These are phyloP conservation scores for Papiliotrema nemorosa DNA, from an alignment of 1,284 basidiomycete genomes.

Conservation along the genomic window DNA sequence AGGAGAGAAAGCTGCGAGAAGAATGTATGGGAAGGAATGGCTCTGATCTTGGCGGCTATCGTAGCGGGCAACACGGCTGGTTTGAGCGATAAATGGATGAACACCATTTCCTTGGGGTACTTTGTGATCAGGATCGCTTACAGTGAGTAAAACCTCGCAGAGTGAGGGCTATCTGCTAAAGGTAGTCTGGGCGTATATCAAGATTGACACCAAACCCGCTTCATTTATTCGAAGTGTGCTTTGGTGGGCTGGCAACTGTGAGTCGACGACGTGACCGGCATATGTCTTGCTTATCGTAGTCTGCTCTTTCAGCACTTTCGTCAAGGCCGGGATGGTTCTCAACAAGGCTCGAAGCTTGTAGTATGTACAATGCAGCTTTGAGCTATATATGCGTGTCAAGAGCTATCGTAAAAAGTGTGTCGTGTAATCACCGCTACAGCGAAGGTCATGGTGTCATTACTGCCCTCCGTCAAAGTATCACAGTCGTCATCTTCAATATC, in stretches of 20 bases:
- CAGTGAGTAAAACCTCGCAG: conserved; percentile 14
- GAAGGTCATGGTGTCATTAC: background rate
- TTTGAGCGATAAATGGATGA: conserved; percentile 30
- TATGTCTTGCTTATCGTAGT: conserved; percentile 10
- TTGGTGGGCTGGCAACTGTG: conserved; percentile 35
- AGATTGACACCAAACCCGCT: conserved; percentile 17
- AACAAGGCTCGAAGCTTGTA: conserved; percentile 7
- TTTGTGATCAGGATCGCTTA: conserved; percentile 27
- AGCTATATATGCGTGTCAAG: background rate
- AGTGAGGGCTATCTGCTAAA: background rate
- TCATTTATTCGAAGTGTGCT: conserved; percentile 22
- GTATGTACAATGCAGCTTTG: background rate
- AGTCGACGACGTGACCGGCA: conserved; percentile 7
- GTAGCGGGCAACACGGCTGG: conserved; percentile 39
- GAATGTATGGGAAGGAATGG: conserved; percentile 35
- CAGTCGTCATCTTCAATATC: too few species aligned
- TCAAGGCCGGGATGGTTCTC: conserved; percentile 25
- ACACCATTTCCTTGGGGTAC: conserved; percentile 28
- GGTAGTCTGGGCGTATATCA: conserved; percentile 33
- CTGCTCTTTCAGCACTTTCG: conserved; percentile 27
- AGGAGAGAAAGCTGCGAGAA: conserved; percentile 33
- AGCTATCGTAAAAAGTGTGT: background rate
- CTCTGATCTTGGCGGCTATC: conserved; percentile 26
- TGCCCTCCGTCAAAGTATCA: background rate
- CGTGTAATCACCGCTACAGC: background rate